Conservation (phyloP, 2,329 filamentous ascomycete species). For the Hymenoscyphus scutula region DNA sequence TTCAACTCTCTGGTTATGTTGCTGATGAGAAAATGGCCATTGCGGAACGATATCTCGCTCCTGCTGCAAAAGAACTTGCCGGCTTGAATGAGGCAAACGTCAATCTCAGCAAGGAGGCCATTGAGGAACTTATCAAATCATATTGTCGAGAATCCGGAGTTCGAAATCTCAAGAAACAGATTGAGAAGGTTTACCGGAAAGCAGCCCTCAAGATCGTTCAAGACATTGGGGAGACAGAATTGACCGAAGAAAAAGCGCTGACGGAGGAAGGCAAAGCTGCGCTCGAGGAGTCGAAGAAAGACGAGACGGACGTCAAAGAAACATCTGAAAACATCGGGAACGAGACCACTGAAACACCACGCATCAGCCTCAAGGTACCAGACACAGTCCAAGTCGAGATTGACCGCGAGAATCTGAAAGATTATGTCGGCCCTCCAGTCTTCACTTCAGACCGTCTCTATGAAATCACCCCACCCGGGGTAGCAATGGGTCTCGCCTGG, state of each 20-base stretch:
- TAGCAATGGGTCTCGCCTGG: constrained; percentile 98
- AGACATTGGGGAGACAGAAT: constrained; percentile 80
- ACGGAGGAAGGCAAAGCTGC: constrained; percentile 84
- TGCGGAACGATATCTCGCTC: constrained; percentile 86
- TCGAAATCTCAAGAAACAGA: constrained; percentile 97
- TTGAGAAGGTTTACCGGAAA: constrained; percentile 98
- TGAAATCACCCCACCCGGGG: constrained; percentile 87
- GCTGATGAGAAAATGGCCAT: constrained; percentile 99
- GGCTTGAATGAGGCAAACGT: constrained; percentile 90
- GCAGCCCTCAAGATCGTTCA: constrained; percentile 96
- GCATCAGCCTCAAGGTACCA: constrained; percentile 77
- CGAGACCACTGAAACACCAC: constrained; percentile 63
- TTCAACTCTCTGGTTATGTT: constrained; percentile 93
- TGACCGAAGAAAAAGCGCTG: constrained; percentile 77
- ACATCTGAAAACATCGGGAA: constrained; percentile 52
- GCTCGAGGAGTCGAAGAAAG: constrained; percentile 67
- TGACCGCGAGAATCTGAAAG: constrained; percentile 84
- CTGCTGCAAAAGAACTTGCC: constrained; percentile 89
- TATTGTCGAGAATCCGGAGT: constrained; percentile 98
- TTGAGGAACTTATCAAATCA: constrained; percentile 95
- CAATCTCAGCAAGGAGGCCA: constrained; percentile 78
- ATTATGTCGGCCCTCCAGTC: constrained; percentile 93
- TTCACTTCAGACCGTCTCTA: constrained; percentile 96
- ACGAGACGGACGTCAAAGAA: constrained; percentile 61
- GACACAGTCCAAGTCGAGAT: constrained; percentile 85